Evolutionary conservation across 2,329 filamentous ascomycete species (phyloP).

Genomic region (Hymenoscyphus repandus): DNA sequence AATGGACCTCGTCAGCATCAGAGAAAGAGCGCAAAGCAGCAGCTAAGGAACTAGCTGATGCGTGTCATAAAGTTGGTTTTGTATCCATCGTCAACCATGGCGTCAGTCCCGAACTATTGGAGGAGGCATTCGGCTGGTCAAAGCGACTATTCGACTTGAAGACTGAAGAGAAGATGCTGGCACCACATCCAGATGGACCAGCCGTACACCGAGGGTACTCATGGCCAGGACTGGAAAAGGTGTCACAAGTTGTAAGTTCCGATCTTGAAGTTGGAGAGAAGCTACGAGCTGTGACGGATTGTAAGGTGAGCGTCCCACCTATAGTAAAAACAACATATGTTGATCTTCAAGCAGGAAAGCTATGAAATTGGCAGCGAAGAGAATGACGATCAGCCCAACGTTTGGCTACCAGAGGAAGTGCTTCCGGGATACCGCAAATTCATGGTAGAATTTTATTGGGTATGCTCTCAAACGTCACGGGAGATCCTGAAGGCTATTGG

Average conservation of each 20-base stretch:
- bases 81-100: conserved; percentile 44
- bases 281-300: conserved; percentile 42
- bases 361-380: conserved; percentile 47
- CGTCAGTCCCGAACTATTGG: conserved; percentile 34
- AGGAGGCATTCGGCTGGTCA: conserved; percentile 40
- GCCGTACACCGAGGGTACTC: conserved; percentile 50
- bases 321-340: neutral
- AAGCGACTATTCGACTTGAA: conserved; percentile 40
- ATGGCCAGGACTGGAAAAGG: conserved; percentile 49
- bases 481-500: conserved; percentile 42
- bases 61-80: conserved; percentile 41
- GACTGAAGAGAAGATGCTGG: conserved; percentile 41
- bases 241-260: conserved; percentile 40
- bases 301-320: conserved; percentile 37
- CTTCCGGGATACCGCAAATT: conserved; percentile 43
- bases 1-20: conserved; percentile 14
- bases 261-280: conserved; percentile 38
- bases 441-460: conserved; percentile 45
- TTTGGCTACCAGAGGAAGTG: conserved; percentile 42
- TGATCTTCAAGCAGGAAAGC: conserved; percentile 38
- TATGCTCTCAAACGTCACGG: conserved; percentile 38
- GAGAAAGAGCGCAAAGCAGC: conserved; percentile 28
- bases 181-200: conserved; percentile 44
- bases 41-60: conserved; percentile 36
- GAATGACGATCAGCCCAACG: conserved; percentile 40